Percentiles rank a stretch among this genome's conserved stretches.
These are phyloP conservation scores for Gnaphalium uliginosum DNA, from an alignment of 129 eudicot species.

Conservation along the genomic window DNA sequence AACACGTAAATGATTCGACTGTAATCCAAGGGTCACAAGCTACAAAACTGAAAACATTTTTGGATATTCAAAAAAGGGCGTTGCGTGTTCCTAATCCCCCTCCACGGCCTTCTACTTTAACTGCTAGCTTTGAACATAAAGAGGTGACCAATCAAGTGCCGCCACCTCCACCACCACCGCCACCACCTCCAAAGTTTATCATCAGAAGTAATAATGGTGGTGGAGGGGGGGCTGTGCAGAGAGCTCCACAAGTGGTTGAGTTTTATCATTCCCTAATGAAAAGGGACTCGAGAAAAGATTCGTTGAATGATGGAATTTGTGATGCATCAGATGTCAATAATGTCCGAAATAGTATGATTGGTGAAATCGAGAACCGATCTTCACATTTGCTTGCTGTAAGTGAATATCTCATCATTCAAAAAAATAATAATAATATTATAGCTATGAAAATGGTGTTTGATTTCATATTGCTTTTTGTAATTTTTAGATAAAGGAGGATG, in stretches of 20 bases:
- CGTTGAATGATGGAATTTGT: conserved; percentile 50
- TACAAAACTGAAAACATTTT: conserved; percentile 47
- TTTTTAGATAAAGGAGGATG: conserved; percentile 88
- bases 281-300: conserved; percentile 81
- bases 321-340: conserved; percentile 61
- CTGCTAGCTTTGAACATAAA: conserved; percentile 30
- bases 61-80: conserved; percentile 74
- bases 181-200: conserved; percentile 64
- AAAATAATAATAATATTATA: too few species aligned
- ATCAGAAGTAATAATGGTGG: conserved; percentile 33
- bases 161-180: conserved; percentile 81
- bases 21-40: conserved; percentile 42
- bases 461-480: neutral
- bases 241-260: conserved; percentile 96
- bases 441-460: neutral
- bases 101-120: conserved; percentile 67
- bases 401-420: neutral
- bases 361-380: conserved; percentile 92
- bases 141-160: conserved; percentile 42
- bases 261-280: conserved; percentile 96
- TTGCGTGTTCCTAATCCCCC: conserved; percentile 88
- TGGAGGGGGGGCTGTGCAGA: conserved; percentile 66
- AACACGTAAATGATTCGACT: conserved; percentile 41
- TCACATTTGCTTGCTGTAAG: conserved; percentile 96
- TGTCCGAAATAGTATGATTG: conserved; percentile 87